These are phyloP conservation scores for Pythium rhizo-oryzae DNA, from an alignment of 352 stramenopile species.

Conservation along the genomic window DNA sequence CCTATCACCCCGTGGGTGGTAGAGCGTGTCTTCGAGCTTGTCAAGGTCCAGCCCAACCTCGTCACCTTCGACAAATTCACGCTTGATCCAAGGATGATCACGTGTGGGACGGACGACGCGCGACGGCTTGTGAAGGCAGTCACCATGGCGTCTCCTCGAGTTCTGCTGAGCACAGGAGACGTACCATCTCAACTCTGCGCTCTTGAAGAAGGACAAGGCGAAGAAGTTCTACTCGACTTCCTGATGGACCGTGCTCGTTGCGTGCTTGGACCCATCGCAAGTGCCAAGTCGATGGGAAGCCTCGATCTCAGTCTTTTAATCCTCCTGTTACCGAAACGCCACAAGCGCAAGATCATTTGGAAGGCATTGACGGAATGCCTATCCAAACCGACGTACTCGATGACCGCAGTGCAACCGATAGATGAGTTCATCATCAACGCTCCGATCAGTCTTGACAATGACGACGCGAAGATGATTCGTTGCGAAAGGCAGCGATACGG, in stretches of 20 bases:
- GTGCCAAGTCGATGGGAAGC: background rate
- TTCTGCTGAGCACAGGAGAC: conserved; percentile 1
- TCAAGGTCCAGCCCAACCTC: background rate
- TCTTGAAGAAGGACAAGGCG: background rate
- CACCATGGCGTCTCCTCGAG: background rate
- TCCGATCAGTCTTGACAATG: conserved; percentile 3
- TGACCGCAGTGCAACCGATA: background rate
- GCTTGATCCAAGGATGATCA: conserved; percentile 13
- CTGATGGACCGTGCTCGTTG: background rate
- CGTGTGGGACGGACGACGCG: background rate
- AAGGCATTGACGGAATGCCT: conserved; percentile 3
- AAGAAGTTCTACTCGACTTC: background rate
- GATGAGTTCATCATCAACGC: conserved; percentile 2
- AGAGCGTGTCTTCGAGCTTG: background rate
- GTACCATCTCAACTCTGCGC: background rate
- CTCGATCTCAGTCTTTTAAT: conserved; percentile 10
- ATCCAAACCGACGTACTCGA: background rate
- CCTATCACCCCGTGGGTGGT: conserved; percentile 8
- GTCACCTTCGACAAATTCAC: conserved; percentile 1
- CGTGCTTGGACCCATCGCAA: background rate
- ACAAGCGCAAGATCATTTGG: conserved; percentile 4
- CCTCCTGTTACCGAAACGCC: background rate
- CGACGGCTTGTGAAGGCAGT: background rate
- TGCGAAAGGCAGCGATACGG: background rate
- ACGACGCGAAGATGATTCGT: conserved; percentile 12